phyloP scores from a whole-genome alignment of 2,329 filamentous ascomycete genomes.

The Fusarium annulatum region DNA sequence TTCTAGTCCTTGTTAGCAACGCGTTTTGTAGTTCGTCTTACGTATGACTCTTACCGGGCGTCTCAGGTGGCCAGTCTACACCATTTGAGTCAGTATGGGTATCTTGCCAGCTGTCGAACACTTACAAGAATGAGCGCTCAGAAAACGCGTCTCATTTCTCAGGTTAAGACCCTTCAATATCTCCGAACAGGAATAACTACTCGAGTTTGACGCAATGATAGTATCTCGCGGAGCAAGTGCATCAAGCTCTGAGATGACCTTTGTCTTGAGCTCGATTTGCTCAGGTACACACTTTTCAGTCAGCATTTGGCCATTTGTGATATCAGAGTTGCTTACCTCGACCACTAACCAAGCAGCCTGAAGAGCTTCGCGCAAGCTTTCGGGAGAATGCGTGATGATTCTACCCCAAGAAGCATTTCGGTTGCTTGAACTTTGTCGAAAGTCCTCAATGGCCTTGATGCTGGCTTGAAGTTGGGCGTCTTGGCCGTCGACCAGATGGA shows the following conservation, averaged over 20 bases:
- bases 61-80: conserved; percentile 49
- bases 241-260: conserved; percentile 54
- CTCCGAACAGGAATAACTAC: conserved; percentile 57
- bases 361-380: conserved; percentile 33
- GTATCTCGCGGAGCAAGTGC: conserved; percentile 48
- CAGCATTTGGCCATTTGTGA: neutral
- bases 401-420: conserved; percentile 28
- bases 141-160: conserved; percentile 49
- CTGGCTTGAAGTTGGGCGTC: conserved; percentile 43
- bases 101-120: neutral
- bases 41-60: conserved; percentile 30
- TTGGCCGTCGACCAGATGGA: conserved; percentile 46
- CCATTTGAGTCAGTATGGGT: neutral
- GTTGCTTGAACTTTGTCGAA: conserved; percentile 21
- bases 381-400: conserved; percentile 37
- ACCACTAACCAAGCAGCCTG: conserved; percentile 44
- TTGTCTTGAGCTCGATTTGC: conserved; percentile 53
- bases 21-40: rapidly evolving
- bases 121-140: conserved; percentile 58
- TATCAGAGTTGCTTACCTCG: conserved; percentile 30
- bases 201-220: conserved; percentile 60
- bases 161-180: conserved; percentile 53
- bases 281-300: conserved; percentile 57
- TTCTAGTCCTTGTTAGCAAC: conserved; percentile 4
- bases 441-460: conserved; percentile 40